These are phyloP conservation scores for Boletus sp. DNA, from an alignment of 768 basidiomycete genomes.

Conservation along the genomic window DNA sequence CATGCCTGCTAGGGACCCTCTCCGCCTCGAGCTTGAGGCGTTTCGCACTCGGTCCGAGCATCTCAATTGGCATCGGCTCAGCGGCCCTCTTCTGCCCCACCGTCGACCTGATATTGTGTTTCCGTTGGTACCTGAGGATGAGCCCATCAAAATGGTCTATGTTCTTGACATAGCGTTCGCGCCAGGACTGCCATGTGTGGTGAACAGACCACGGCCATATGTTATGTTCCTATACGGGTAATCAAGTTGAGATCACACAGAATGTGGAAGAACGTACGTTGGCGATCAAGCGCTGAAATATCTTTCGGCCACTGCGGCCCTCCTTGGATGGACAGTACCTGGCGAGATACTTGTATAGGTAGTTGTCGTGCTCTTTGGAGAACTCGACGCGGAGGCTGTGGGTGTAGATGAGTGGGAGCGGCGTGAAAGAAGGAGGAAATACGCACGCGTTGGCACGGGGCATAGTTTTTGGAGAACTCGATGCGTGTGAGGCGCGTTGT, in stretches of 20 bases:
- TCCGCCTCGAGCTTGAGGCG: conserved; percentile 1
- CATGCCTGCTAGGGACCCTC: conserved; percentile 3
- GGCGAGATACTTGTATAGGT: conserved; percentile 48
- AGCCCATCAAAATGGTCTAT: conserved; percentile 36
- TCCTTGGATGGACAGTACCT: conserved; percentile 37
- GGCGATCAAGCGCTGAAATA: conserved; percentile 43
- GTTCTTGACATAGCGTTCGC: conserved; percentile 54
- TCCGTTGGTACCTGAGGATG: conserved; percentile 41
- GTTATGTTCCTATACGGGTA: conserved; percentile 30
- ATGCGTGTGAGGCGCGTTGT: not conserved
- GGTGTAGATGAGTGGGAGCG: not conserved
- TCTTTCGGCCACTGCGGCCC: conserved; percentile 44
- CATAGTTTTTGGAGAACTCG: not conserved
- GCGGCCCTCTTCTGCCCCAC: conserved; percentile 2
- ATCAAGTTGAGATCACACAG: not conserved
- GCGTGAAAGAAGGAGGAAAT: too few relatives aligned
- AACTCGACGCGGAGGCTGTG: conserved; percentile 28
- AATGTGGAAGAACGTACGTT: conserved; percentile 39
- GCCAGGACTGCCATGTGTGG: conserved; percentile 64
- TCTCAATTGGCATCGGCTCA: not conserved
- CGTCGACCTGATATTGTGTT: conserved; percentile 17
- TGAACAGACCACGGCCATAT: conserved; percentile 51
- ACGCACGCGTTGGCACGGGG: conserved; percentile 2
- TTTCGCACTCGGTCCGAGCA: not conserved
- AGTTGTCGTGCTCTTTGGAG: conserved; percentile 39